Evolutionary conservation across 202 grass and related monocot species (phyloP).

Genomic region (Hordeum pubiflorum): DNA sequence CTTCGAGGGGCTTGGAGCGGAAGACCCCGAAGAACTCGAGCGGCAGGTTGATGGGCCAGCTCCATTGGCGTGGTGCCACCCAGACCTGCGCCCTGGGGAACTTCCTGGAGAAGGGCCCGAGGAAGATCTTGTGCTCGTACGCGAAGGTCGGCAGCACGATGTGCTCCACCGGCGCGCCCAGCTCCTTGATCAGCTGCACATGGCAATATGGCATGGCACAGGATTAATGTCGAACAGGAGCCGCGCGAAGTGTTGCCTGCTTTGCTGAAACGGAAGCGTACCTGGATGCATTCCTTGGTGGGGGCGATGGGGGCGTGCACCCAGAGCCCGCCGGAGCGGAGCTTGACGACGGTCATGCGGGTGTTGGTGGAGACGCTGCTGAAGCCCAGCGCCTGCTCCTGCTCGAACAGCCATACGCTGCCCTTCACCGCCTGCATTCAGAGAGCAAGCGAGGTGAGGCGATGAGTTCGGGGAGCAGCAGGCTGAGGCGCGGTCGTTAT

Average conservation of each 20-base stretch:
- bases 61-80: slow-evolving; percentile 94
- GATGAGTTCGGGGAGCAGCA: neutral
- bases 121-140: slow-evolving; percentile 98
- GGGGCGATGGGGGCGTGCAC: slow-evolving; percentile 98
- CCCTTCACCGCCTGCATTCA: slow-evolving; percentile 56
- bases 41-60: slow-evolving; percentile 93
- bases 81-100: slow-evolving; percentile 86
- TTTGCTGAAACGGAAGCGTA: neutral
- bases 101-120: slow-evolving; percentile 88
- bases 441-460: neutral
- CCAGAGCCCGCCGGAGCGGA: slow-evolving; percentile 84
- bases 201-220: neutral
- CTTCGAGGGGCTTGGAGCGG: slow-evolving; percentile 53
- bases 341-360: slow-evolving; percentile 92
- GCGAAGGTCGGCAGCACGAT: slow-evolving; percentile 95
- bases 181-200: slow-evolving; percentile 75
- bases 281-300: slow-evolving; percentile 93
- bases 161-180: slow-evolving; percentile 89
- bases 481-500: neutral
- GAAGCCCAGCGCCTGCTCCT: slow-evolving; percentile 97
- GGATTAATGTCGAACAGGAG: neutral
- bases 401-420: slow-evolving; percentile 89
- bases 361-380: slow-evolving; percentile 95
- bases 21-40: slow-evolving; percentile 97
- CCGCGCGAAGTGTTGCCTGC: neutral